phyloP scores from a whole-genome alignment of 345 rosid species.

The Melaleuca alternifolia region DNA sequence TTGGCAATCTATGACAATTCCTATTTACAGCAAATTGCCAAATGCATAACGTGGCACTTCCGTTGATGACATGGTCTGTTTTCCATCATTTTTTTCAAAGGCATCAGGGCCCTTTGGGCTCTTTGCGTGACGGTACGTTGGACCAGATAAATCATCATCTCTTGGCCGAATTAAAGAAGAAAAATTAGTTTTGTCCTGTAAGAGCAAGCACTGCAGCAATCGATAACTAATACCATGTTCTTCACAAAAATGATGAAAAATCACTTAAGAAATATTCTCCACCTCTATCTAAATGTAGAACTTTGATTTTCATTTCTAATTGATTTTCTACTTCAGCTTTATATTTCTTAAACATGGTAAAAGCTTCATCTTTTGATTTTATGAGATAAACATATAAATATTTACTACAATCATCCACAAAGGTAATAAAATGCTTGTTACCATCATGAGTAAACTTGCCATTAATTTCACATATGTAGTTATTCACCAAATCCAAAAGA shows the following conservation, averaged over 20 bases:
- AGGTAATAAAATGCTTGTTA: neutral
- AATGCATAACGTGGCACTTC: too few relatives aligned
- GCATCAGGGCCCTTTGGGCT: too few relatives aligned
- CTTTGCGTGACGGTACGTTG: too few relatives aligned
- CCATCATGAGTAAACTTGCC: neutral
- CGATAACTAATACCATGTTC: neutral
- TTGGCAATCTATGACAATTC: too few relatives aligned
- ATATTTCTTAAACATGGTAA: neutral
- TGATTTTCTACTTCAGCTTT: neutral
- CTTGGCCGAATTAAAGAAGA: too few relatives aligned
- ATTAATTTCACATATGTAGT: neutral
- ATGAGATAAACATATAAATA: neutral
- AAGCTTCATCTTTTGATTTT: neutral
- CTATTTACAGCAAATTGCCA: too few relatives aligned
- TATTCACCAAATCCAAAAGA: neutral
- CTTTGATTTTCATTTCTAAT: neutral
- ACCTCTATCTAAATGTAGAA: neutral
- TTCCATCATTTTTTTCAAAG: too few relatives aligned
- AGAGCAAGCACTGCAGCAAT: too few relatives aligned
- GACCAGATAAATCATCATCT: too few relatives aligned
- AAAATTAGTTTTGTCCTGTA: too few relatives aligned
- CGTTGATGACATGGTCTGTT: too few relatives aligned
- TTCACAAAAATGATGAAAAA: neutral
- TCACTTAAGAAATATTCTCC: neutral
- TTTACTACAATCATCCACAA: neutral